These are phyloP conservation scores for Podaxis carcinomalis DNA, from an alignment of 768 basidiomycete genomes.

Conservation along the genomic window DNA sequence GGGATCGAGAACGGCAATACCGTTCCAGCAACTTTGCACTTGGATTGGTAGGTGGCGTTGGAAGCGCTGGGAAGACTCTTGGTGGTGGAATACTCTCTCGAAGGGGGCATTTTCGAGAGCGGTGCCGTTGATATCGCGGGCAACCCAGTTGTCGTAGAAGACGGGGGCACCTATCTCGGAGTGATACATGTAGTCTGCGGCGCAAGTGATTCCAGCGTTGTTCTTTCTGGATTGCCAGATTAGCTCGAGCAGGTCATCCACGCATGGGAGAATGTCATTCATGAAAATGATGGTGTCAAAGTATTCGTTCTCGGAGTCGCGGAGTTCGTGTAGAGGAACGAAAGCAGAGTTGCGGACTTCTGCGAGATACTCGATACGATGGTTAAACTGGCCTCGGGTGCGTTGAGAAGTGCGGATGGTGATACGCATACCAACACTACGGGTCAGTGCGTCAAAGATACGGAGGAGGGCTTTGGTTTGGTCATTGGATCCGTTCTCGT, in stretches of 20 bases:
- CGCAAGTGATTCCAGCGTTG: constrained; percentile 98
- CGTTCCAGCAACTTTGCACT: constrained; percentile 99
- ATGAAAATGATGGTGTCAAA: constrained; percentile 98
- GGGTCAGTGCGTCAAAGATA: constrained; percentile 91
- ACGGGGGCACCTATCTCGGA: constrained; percentile 90
- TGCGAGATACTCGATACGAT: constrained; percentile 99
- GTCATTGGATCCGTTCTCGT: constrained; percentile 98
- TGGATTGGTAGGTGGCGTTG: constrained; percentile 91
- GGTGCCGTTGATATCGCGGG: constrained; percentile 97
- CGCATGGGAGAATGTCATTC: constrained; percentile 98
- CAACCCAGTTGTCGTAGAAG: constrained; percentile 99
- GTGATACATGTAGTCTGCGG: constrained; percentile 99
- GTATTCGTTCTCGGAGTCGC: constrained; percentile 88
- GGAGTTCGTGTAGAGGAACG: constrained; percentile 89
- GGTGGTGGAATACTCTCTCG: constrained; percentile 88
- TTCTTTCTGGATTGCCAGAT: constrained; percentile 92
- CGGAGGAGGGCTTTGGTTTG: constrained; percentile 96
- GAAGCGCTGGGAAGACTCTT: constrained; percentile 73
- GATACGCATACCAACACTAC: constrained; percentile 86
- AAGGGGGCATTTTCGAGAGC: constrained; percentile 98
- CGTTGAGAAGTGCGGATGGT: constrained; percentile 91
- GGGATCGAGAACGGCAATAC: constrained; percentile 92
- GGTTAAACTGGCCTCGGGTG: constrained; percentile 93
- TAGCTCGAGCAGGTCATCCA: constrained; percentile 96
- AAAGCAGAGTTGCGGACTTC: constrained; percentile 99